Conservation (phyloP, 2,329 filamentous ascomycete species). For the Aschersonia sp. region DNA sequence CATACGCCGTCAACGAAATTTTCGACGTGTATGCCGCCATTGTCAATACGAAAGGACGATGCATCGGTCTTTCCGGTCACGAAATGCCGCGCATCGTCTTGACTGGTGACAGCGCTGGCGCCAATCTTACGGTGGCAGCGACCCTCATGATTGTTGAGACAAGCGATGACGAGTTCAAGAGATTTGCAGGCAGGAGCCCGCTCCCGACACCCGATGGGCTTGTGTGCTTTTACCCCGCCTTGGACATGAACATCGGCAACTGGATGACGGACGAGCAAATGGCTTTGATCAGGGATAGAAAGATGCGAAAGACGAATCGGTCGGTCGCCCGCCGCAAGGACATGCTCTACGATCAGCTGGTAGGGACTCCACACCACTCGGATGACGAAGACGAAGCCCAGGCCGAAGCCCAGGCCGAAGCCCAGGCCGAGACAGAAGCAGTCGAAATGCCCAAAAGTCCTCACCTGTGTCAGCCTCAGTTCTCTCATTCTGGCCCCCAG, state of each 20-base stretch:
- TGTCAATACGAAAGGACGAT: slow-evolving; percentile 22
- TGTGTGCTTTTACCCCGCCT: slow-evolving; percentile 72
- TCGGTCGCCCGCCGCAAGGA: slow-evolving; percentile 71
- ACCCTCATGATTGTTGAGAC: slow-evolving; percentile 83
- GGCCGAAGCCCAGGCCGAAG: slow-evolving; percentile 26
- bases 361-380: slow-evolving; percentile 69
- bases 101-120: slow-evolving; percentile 34
- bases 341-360: slow-evolving; percentile 73
- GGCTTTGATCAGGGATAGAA: slow-evolving; percentile 76
- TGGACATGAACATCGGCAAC: slow-evolving; percentile 96
- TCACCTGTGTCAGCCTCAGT: slow-evolving; percentile 26
- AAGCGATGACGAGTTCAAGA: slow-evolving; percentile 27
- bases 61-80: slow-evolving; percentile 27
- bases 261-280: slow-evolving; percentile 99
- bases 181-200: slow-evolving; percentile 24
- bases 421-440: slow-evolving; percentile 14
- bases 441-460: slow-evolving; percentile 14
- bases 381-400: slow-evolving; percentile 51
- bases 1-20: slow-evolving; percentile 32
- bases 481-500: slow-evolving; percentile 30
- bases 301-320: slow-evolving; percentile 62
- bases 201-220: slow-evolving; percentile 68
- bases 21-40: slow-evolving; percentile 30
- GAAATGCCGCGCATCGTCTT: slow-evolving; percentile 26
- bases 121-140: slow-evolving; percentile 45